These are phyloP conservation scores for Tritrichomonas musculus DNA, from an alignment of 208 protist genomes.

Conservation along the genomic window DNA sequence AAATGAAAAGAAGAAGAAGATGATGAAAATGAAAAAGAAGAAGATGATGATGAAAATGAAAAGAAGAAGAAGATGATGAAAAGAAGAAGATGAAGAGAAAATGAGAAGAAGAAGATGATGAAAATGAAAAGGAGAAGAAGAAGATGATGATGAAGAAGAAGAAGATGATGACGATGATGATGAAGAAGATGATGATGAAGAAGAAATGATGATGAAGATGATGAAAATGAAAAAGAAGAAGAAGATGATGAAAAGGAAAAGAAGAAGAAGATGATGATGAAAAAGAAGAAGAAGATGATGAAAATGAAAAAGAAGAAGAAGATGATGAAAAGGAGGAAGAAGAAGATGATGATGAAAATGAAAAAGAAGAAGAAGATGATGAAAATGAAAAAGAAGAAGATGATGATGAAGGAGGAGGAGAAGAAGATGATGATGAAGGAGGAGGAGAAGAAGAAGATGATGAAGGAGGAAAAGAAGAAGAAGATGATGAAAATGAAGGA, in stretches of 20 bases:
- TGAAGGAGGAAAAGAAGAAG: no score
- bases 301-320: neutral
- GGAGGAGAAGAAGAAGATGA: no score
- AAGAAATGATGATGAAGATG: neutral
- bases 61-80: neutral
- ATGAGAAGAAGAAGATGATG: no score
- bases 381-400: no score
- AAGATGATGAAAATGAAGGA: no score
- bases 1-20: no score
- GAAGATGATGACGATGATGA: neutral
- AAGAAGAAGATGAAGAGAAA: constrained; percentile 20
- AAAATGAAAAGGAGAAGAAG: neutral
- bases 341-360: neutral
- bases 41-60: no score
- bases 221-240: no score
- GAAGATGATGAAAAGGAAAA: neutral
- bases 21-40: no score
- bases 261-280: constrained; percentile 3
- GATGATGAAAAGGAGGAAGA: neutral
- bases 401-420: neutral
- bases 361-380: neutral
- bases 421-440: no score
- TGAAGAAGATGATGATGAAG: neutral
- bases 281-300: no score
- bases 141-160: neutral